These are phyloP conservation scores for Euphrasia arctica DNA, from an alignment of 305 asterid genomes.

Conservation along the genomic window DNA sequence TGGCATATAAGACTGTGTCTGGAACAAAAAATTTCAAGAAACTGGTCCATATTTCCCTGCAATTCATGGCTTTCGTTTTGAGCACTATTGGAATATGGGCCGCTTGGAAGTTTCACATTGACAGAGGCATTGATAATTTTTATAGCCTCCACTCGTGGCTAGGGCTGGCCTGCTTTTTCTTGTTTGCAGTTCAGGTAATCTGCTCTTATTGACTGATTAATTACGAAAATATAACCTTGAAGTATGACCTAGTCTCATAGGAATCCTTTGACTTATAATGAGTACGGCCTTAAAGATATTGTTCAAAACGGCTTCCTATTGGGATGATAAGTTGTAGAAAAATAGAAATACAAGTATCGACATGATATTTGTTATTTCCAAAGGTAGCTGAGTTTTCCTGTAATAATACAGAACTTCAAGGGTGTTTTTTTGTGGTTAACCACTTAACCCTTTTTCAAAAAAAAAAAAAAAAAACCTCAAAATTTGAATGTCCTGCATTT, in stretches of 20 bases:
- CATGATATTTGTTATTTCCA: background rate
- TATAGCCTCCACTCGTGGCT: slow-evolving; percentile 97
- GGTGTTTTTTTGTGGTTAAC: background rate
- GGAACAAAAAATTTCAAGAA: slow-evolving; percentile 75
- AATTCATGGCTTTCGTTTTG: slow-evolving; percentile 52
- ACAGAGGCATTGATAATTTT: slow-evolving; percentile 15
- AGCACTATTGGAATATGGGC: slow-evolving; percentile 73
- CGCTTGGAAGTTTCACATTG: slow-evolving; percentile 77
- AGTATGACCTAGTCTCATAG: background rate
- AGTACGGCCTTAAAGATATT: background rate
- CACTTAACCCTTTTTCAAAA: background rate
- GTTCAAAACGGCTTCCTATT: no score
- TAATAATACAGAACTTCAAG: background rate
- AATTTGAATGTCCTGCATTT: no score
- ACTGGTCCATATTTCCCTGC: slow-evolving; percentile 66
- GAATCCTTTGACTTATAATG: background rate
- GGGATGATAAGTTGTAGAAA: background rate
- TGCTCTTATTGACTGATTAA: background rate
- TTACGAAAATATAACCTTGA: background rate
- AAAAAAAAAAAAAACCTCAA: background rate
- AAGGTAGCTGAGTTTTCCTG: background rate
- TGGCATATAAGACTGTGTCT: slow-evolving; percentile 32
- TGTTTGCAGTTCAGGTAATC: slow-evolving; percentile 77
- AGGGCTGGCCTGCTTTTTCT: slow-evolving; percentile 69
- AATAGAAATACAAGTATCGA: background rate